Evolutionary conservation across 768 basidiomycete genomes (phyloP), one percentile per base, ranked within the genome.

Genomic region (Mycena sanguinolenta): DNA sequence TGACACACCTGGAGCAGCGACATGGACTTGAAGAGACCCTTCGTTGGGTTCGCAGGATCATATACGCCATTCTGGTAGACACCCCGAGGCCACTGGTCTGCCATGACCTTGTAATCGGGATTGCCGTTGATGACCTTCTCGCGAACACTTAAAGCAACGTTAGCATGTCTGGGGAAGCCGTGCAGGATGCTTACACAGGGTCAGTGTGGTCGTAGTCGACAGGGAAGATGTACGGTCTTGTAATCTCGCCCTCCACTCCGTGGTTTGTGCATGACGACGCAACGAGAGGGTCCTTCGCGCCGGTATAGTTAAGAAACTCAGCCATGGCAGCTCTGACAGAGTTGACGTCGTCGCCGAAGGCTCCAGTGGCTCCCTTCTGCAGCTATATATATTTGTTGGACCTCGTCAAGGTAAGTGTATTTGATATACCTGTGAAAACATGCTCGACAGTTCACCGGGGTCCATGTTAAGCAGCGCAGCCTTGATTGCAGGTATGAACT

Each of bases 211-310:
- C 72, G 49, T 74, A 72, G 16, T 76, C 73, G n/a, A 76, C 73
- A 0, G 79, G 79, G 44, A 78, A 80, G 3, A 83, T 71, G 7
- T 80, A 73, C 1, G 62, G 50, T 0, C 80, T 79, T 4, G 77
- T 79, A 0, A 76, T 39, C 25, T 79, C 77, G 63, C 82, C 76
- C 38, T 77, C 68, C 13, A 72, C 65, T 0, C 78, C 73, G 2
- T 63, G 74, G 28, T 70, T 73, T 28, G 42, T 25, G 27, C 65
- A 67, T 17, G 44, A 54, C 16, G 66, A 23, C 55, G 70, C 59
- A 17, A 42, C 49, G 21, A 73, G 53, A 25, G 70, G 23, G 17
- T 64, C 63, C 28, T 39, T 60, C 17, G 13, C 42, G 27, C 27
- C 17, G 9, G 46, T 5, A 12, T 57, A 54, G 49, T 72, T 75